Base-by-base conservation (phyloP, 108 stramenopile genomes). In the Chaetoceros muelleri region DNA sequence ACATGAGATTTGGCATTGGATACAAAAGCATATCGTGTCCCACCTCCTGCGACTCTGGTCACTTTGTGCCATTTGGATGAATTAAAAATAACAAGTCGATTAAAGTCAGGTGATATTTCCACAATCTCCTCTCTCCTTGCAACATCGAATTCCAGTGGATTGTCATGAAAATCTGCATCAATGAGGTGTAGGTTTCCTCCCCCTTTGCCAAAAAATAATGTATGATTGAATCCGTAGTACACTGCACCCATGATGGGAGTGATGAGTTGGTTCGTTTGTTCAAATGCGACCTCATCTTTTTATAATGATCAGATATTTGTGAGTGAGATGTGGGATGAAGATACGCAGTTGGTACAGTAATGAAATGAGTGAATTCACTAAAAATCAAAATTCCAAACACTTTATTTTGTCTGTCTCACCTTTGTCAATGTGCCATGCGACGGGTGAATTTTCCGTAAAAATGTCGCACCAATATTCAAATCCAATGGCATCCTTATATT, bases 391-490 rank as follows among this genome's bases (percentile, higher is more conserved):
- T n/a, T n/a, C n/a, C n/a, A n/a, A n/a, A n/a, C n/a, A n/a, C n/a
- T n/a, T n/a, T n/a, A n/a, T n/a, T n/a, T n/a, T n/a, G n/a, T 40
- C 34, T 10, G 5, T 10, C 13, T 66, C 58, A 24, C 60, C 66
- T 27, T 54, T 52, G 44, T 66, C 66, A 7, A 60, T 53, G 47
- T 66, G 66, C 66, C 66, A 66, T 50, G 50, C 20, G 2, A 66
- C 29, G 3, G 55, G 55, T 1, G 26, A 21, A 18, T 65, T 22
- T 16, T 55, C 46, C 2, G 26, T 30, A 17, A 66, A 5, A 28
- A 66, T 60, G 28, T 66, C 60, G 28, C 66, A 66, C 66, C 66
- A 66, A 44, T 62, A 60, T 45, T 66, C 57, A 40, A 40, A 40
- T 40, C 34, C 34, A 10, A 40, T 13, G 13, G 34, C 34, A 10